Evolutionary conservation across 331 rosid genomes (phyloP).

Genomic region (Arachis monticola): DNA sequence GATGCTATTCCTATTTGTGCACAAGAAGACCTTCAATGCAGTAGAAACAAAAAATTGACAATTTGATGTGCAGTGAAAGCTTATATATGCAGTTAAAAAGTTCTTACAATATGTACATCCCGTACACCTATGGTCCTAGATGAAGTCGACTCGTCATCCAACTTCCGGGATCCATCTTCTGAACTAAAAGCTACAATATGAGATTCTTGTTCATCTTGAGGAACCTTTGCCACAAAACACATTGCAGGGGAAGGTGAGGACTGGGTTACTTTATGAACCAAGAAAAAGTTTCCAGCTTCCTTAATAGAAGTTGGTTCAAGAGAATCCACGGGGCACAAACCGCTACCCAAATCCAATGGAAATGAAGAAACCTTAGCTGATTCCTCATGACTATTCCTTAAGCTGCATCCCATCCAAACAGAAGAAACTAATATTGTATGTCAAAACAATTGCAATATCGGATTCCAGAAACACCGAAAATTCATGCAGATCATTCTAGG

Average conservation of each 20-base stretch:
- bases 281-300: slow-evolving; percentile 37
- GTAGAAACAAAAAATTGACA: slow-evolving; percentile 7
- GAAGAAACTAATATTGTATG: slow-evolving; percentile 9
- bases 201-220: slow-evolving; percentile 59
- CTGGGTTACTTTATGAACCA: slow-evolving; percentile 56
- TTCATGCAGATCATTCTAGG: not conserved
- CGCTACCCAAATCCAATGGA: slow-evolving; percentile 39
- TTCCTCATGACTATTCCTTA: slow-evolving; percentile 32
- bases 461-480: slow-evolving; percentile 3
- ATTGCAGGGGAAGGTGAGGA: slow-evolving; percentile 69
- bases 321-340: slow-evolving; percentile 36
- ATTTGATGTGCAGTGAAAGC: slow-evolving; percentile 1
- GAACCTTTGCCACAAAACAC: slow-evolving; percentile 48
- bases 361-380: slow-evolving; percentile 44
- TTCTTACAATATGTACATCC: slow-evolving; percentile 83
- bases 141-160: slow-evolving; percentile 49
- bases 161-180: slow-evolving; percentile 48
- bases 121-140: slow-evolving; percentile 45
- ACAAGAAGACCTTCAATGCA: slow-evolving; percentile 1
- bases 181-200: slow-evolving; percentile 56
- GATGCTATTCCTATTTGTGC: not conserved
- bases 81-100: slow-evolving; percentile 12
- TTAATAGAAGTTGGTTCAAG: slow-evolving; percentile 29
- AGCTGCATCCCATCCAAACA: slow-evolving; percentile 42
- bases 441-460: slow-evolving; percentile 1